A percentile compares a stretch with the other conserved stretches of the same genome.
Conservation (phyloP, 1,284 basidiomycete genomes). For the Schizopora paradoxa region DNA sequence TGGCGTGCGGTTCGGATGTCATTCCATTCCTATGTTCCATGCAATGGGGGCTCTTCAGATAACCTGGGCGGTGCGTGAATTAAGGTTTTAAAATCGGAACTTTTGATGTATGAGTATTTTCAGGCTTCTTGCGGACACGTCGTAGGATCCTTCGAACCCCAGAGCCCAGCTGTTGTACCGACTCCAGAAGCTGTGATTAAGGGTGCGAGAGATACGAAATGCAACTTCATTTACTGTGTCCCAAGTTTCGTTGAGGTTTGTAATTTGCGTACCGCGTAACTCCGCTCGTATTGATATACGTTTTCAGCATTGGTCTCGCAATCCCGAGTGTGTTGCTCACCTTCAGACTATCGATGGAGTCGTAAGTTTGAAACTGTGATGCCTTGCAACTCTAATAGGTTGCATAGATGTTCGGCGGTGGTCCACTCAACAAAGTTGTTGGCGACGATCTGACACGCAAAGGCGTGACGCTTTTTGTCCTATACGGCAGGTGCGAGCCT, state of each 20-base stretch:
- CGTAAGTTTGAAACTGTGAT: background rate
- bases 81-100: background rate
- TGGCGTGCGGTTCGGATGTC: background rate
- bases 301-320: slow-evolving; percentile 1
- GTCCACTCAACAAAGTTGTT: background rate
- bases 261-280: background rate
- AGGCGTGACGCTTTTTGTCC: background rate
- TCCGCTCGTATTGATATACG: background rate
- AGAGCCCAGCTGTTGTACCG: background rate
- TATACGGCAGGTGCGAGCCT: background rate
- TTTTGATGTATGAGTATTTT: background rate
- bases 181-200: background rate
- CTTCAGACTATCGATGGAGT: slow-evolving; percentile 1
- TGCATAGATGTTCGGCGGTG: background rate
- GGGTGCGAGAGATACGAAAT: no score
- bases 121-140: background rate
- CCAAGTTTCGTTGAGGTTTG: no score
- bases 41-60: background rate
- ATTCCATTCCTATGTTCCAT: background rate
- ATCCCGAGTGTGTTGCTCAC: background rate
- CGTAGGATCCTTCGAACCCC: background rate
- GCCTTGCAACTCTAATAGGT: background rate
- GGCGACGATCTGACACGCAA: background rate
- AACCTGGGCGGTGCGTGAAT: background rate
- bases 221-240: no score